These are phyloP conservation scores for Cicer bijugum DNA, from an alignment of 306 rosid genomes.

Conservation along the genomic window DNA sequence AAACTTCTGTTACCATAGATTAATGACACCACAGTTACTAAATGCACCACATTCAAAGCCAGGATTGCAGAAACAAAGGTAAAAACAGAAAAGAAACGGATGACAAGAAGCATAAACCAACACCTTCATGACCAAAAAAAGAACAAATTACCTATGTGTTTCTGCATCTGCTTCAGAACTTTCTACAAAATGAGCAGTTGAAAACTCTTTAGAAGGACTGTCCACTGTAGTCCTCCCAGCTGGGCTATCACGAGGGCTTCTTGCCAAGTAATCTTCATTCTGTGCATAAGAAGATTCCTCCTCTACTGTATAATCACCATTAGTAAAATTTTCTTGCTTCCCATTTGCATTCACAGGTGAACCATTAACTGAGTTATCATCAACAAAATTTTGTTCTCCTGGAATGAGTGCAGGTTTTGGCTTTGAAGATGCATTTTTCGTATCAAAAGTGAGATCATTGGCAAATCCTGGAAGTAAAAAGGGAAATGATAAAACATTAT, in stretches of 20 bases:
- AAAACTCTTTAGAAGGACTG: constrained; percentile 69
- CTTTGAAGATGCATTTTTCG: constrained; percentile 53
- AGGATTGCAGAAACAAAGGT: constrained; percentile 8
- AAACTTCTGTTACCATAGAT: constrained; percentile 63
- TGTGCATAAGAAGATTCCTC: constrained; percentile 70
- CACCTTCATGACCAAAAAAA: neutral
- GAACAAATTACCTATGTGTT: constrained; percentile 59
- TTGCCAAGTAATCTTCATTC: constrained; percentile 64
- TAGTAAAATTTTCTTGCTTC: constrained; percentile 49
- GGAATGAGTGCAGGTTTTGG: constrained; percentile 51
- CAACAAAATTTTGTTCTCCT: constrained; percentile 58
- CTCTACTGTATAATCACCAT: constrained; percentile 58
- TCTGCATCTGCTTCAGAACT: constrained; percentile 70
- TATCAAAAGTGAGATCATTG: constrained; percentile 64
- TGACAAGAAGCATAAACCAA: constrained; percentile 9
- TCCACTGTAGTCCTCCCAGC: constrained; percentile 63
- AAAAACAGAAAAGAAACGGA: neutral
- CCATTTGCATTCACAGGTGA: constrained; percentile 60
- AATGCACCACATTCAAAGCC: constrained; percentile 33
- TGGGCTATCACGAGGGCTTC: constrained; percentile 79
- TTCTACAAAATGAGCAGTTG: constrained; percentile 60
- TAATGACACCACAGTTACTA: constrained; percentile 44
- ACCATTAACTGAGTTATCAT: constrained; percentile 56
- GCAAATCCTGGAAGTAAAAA: constrained; percentile 73
- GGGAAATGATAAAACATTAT: constrained; percentile 33